A percentile compares a stretch with the other conserved stretches of the same genome.
Evolutionary conservation across 23 red algal species (phyloP).

Genomic region (Agarophyton chilense): DNA sequence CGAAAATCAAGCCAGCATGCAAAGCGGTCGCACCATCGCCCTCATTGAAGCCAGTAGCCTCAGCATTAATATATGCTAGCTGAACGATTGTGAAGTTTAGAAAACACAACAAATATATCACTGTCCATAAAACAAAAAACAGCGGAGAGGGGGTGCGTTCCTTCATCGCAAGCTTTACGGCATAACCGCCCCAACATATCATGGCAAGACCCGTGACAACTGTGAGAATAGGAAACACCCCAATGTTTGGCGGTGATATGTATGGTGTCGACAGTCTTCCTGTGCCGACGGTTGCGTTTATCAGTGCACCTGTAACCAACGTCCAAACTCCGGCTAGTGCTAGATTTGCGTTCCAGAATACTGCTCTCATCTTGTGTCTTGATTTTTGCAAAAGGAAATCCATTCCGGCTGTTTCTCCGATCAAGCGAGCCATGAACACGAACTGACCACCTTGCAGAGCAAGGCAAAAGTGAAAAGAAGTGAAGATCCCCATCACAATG

Average conservation of each 20-base stretch:
- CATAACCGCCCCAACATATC: slow-evolving; percentile 27
- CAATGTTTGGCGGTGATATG: slow-evolving; percentile 46
- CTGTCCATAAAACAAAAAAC: slow-evolving; percentile 14
- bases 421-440: slow-evolving; percentile 57
- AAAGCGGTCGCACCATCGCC: slow-evolving; percentile 44
- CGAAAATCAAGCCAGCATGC: slow-evolving; percentile 58
- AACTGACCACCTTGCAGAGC: slow-evolving; percentile 76
- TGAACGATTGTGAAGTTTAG: slow-evolving; percentile 73
- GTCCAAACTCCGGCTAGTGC: slow-evolving; percentile 63
- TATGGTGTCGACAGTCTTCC: slow-evolving; percentile 31
- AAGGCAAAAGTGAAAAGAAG: slow-evolving; percentile 69
- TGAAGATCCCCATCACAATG: slow-evolving; percentile 53
- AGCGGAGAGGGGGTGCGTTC: not conserved
- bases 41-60: not conserved
- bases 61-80: slow-evolving; percentile 16
- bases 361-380: slow-evolving; percentile 29
- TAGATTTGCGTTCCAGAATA: slow-evolving; percentile 74
- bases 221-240: slow-evolving; percentile 41
- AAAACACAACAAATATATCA: slow-evolving; percentile 38
- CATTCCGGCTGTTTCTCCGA: slow-evolving; percentile 16
- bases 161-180: not conserved
- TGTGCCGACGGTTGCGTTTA: slow-evolving; percentile 44
- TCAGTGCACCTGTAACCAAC: slow-evolving; percentile 33
- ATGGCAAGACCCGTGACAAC: slow-evolving; percentile 60
- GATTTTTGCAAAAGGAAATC: slow-evolving; percentile 40